Conservation (phyloP, 371 early-diverging fungal species). For the Mucor indicus region DNA sequence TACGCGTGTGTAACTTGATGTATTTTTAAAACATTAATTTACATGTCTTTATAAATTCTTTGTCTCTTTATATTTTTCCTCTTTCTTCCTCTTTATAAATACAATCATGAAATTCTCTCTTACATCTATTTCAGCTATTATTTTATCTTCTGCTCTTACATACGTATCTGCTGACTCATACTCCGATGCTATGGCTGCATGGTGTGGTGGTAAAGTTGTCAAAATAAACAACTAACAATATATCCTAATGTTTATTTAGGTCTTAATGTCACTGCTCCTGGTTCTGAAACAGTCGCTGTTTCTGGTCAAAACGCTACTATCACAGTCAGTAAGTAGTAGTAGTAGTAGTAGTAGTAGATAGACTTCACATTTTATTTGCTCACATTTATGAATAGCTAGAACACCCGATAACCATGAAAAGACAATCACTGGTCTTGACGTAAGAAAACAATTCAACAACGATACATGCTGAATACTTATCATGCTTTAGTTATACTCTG, state of each 20-base stretch:
- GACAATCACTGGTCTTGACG: conserved; percentile 32
- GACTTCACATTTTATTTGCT: background rate
- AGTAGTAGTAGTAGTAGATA: background rate
- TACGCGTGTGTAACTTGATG: too few relatives aligned
- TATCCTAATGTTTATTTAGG: conserved; percentile 8
- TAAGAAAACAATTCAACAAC: conserved; percentile 5
- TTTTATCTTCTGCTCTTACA: conserved; percentile 20
- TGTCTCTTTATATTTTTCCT: too few relatives aligned
- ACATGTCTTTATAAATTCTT: too few relatives aligned
- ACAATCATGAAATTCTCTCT: conserved; percentile 52
- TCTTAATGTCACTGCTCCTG: conserved; percentile 19
- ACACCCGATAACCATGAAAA: conserved; percentile 17
- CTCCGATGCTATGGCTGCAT: conserved; percentile 33
- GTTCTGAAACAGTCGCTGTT: conserved; percentile 6
- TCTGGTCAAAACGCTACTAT: conserved; percentile 23
- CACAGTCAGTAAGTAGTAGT: conserved; percentile 30
- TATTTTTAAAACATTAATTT: too few relatives aligned
- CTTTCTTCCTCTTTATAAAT: too few relatives aligned
- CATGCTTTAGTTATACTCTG: conserved; percentile 32
- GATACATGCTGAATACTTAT: background rate
- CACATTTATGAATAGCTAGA: conserved; percentile 26
- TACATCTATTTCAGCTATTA: conserved; percentile 30
- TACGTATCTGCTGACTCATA: conserved; percentile 34
- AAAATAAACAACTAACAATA: background rate
- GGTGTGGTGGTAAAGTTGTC: conserved; percentile 32